These are phyloP conservation scores for Capsicum baccatum DNA, from an alignment of 257 asterid species.

Conservation along the genomic window DNA sequence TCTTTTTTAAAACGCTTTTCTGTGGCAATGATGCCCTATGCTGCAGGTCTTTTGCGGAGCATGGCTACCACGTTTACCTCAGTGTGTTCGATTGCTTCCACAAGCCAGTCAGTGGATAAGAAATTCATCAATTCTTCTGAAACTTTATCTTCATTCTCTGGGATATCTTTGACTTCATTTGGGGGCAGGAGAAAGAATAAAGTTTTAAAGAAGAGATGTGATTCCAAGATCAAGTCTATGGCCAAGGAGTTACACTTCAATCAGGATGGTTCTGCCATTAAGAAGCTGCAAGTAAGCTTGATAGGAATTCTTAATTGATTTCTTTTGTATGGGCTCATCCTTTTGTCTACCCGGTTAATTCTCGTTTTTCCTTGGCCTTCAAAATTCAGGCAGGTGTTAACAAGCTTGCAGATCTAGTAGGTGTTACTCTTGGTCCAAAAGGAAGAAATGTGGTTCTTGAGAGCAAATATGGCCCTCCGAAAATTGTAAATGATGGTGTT, in stretches of 20 bases:
- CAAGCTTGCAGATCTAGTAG: conserved; percentile 93
- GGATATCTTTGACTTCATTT: conserved; percentile 59
- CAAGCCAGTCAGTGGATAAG: conserved; percentile 20
- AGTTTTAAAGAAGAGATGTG: conserved; percentile 49
- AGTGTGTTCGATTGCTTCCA: conserved; percentile 26
- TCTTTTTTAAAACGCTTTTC: background rate
- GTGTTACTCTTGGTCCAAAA: conserved; percentile 97
- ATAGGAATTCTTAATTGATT: background rate
- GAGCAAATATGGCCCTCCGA: conserved; percentile 97
- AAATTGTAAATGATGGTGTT: conserved; percentile 96
- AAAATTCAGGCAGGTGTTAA: conserved; percentile 73
- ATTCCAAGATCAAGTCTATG: conserved; percentile 70
- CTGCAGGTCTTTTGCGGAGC: background rate
- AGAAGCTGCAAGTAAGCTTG: conserved; percentile 70
- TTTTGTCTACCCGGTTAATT: background rate
- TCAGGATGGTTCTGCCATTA: conserved; percentile 94
- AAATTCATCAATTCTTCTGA: conserved; percentile 42
- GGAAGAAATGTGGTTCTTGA: conserved; percentile 97
- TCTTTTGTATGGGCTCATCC: background rate
- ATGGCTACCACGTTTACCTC: conserved; percentile 24
- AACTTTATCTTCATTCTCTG: conserved; percentile 70
- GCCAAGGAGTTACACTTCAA: conserved; percentile 89
- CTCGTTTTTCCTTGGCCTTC: conserved; percentile 28
- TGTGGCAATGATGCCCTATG: background rate
- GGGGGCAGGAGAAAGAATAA: conserved; percentile 57